phyloP scores from a whole-genome alignment of 2,329 filamentous ascomycete species.

The Cercospora sesami region DNA sequence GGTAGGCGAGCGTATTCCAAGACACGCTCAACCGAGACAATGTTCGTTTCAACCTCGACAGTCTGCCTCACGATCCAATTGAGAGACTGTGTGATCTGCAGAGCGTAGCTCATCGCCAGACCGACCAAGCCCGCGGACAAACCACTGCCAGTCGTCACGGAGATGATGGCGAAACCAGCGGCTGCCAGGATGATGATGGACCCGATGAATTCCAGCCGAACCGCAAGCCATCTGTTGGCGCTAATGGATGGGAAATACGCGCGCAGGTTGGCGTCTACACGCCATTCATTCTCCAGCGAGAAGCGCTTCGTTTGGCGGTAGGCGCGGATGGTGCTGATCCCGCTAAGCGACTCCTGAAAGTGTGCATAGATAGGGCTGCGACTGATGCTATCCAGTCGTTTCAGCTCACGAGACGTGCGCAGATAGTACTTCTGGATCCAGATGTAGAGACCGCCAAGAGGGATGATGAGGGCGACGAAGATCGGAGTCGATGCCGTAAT shows the following conservation, averaged over 20 bases:
- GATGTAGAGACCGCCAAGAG: constrained; percentile 77
- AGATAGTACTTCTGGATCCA: constrained; percentile 97
- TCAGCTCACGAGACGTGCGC: constrained; percentile 91
- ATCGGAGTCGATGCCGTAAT: constrained; percentile 79
- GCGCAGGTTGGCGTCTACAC: constrained; percentile 88
- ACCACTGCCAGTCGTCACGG: constrained; percentile 66
- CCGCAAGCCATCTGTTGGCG: constrained; percentile 84
- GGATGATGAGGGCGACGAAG: constrained; percentile 78
- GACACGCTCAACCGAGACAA: constrained; percentile 95
- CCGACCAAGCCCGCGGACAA: constrained; percentile 77
- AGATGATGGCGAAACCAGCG: constrained; percentile 77
- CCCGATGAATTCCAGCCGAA: constrained; percentile 92
- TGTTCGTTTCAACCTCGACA: constrained; percentile 99
- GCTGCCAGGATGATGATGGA: constrained; percentile 88
- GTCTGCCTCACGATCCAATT: constrained; percentile 99
- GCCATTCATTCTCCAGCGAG: constrained; percentile 92
- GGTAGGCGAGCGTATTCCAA: constrained; percentile 91
- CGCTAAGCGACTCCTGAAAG: constrained; percentile 94
- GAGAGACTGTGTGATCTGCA: constrained; percentile 94
- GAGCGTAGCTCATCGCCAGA: constrained; percentile 92
- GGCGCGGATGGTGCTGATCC: constrained; percentile 91
- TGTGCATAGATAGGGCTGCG: constrained; percentile 96
- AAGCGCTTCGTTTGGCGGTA: constrained; percentile 89
- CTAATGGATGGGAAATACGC: constrained; percentile 97
- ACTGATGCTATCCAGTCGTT: constrained; percentile 91